phyloP scores from a whole-genome alignment of 1,284 basidiomycete species.

The Tilletia indica region DNA sequence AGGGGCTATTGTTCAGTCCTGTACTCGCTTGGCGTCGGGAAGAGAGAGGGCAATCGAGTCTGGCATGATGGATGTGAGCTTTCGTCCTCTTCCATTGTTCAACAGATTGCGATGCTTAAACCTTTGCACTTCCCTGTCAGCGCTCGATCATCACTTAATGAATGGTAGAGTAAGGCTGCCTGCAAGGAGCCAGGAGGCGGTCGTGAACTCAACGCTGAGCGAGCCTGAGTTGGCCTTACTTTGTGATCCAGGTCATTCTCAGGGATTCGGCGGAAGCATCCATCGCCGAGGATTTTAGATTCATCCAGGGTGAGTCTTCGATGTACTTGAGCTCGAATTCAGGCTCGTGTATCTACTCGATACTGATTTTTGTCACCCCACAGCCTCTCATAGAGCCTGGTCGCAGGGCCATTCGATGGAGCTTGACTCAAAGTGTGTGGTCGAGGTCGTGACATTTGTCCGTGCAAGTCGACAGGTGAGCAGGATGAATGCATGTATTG shows the following conservation, averaged over 20 bases:
- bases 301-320: not conserved
- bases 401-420: not conserved
- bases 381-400: slow-evolving; percentile 7
- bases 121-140: not conserved
- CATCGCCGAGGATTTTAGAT: slow-evolving; percentile 5
- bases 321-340: not conserved
- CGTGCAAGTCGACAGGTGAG: slow-evolving; percentile 1
- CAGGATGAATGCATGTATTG: too few relatives aligned
- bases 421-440: not conserved
- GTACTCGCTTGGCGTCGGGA: not conserved
- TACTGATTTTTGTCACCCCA: not conserved
- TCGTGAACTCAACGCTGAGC: not conserved
- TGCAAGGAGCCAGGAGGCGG: not conserved
- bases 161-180: not conserved
- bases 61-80: slow-evolving; percentile 7
- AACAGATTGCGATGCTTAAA: not conserved
- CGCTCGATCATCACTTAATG: slow-evolving; percentile 5
- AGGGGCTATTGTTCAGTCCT: not conserved
- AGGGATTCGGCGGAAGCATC: not conserved
- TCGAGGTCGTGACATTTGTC: not conserved
- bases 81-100: too few relatives aligned
- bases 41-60: not conserved
- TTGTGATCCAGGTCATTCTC: not conserved
- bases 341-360: not conserved
- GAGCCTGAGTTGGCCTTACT: too few relatives aligned